Evolutionary conservation across 2,329 filamentous ascomycete species (phyloP).

Genomic region (Penicillium olsonii): DNA sequence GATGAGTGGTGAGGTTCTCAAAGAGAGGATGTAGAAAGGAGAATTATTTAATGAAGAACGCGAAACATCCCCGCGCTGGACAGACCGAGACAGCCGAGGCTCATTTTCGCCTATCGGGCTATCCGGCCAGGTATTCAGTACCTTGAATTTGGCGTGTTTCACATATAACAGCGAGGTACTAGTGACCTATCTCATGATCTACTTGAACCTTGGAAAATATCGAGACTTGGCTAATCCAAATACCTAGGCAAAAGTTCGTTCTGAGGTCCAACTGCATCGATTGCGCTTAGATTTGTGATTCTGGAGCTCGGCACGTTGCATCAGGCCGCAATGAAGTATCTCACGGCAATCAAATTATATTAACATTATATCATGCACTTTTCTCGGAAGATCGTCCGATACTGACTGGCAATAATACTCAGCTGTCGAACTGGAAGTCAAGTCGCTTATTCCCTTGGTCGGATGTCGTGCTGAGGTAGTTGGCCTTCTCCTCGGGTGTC

Average conservation of each 20-base stretch:
- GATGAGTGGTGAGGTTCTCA: background rate
- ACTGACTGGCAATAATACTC: constrained; percentile 10
- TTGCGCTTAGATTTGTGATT: background rate
- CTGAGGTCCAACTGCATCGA: background rate
- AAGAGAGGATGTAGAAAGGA: background rate
- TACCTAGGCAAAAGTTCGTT: constrained; percentile 14
- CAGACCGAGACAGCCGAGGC: constrained; percentile 27
- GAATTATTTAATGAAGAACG: constrained; percentile 8
- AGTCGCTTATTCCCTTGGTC: constrained; percentile 58
- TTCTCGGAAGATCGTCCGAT: background rate
- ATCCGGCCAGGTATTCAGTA: constrained; percentile 17
- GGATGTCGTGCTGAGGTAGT: constrained; percentile 52
- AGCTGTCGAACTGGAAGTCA: constrained; percentile 57
- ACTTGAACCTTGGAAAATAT: background rate
- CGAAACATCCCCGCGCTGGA: constrained; percentile 20
- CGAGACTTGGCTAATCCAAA: background rate
- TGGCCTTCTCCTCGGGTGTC: constrained; percentile 49
- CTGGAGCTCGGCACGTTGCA: background rate
- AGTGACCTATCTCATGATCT: background rate
- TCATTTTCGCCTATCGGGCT: constrained; percentile 15
- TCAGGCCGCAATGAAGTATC: background rate
- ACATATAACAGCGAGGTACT: background rate
- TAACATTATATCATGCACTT: background rate
- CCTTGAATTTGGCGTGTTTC: background rate
- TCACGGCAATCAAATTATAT: background rate